Evolutionary conservation across 2,329 filamentous ascomycete genomes (phyloP), one percentile per base, ranked within the genome.

Genomic region (Setomelanomma holmii): DNA sequence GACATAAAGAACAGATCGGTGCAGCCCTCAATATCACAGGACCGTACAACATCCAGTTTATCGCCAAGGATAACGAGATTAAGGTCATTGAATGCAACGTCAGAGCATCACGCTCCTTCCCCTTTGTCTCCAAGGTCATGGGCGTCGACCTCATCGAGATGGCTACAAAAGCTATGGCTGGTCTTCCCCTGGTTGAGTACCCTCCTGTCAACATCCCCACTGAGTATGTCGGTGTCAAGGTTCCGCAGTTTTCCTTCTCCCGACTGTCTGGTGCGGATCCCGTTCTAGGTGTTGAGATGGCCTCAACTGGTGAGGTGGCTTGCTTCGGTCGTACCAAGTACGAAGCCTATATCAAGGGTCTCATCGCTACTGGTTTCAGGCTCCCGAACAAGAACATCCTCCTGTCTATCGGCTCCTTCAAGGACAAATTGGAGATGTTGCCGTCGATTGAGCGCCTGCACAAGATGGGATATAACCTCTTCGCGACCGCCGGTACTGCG

Each of bases 31-130:
- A 36, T 4, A 89, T 99, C 50, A 98, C 95, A 35, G 95, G 95
- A 43, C 95, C 95, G 19, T 97, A 89, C 84, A 99, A 99, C 79
- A 99, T 99, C 59, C 95, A 99, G 75, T 98, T 99, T 80, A 99
- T 99, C 68, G 95, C 95, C 68, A 98, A 98, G 81, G 93, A 98
- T 75, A 98, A 98, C 74, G 93, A 98, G 63, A 98, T 99, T 82
- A 98, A 98, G 82, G 95, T 99, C 62, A 99, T 99, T 60, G 95
- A 99, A 79, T 98, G 95, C 79, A 99, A 99, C 69, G 95, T 98
- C 55, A 89, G 95, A 58, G 95, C 95, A 14, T 97, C 95, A 40
- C 86, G 95, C 61, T 98, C 93, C 0, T 97, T 97, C 83, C 95
- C 95, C 56, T 99, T 99, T 72, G 93, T 98, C 14, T 97, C 93